Evolutionary conservation across 1,284 basidiomycete genomes (phyloP), one percentile per base, ranked within the genome.

Genomic region (Cystobasidium pallidum): DNA sequence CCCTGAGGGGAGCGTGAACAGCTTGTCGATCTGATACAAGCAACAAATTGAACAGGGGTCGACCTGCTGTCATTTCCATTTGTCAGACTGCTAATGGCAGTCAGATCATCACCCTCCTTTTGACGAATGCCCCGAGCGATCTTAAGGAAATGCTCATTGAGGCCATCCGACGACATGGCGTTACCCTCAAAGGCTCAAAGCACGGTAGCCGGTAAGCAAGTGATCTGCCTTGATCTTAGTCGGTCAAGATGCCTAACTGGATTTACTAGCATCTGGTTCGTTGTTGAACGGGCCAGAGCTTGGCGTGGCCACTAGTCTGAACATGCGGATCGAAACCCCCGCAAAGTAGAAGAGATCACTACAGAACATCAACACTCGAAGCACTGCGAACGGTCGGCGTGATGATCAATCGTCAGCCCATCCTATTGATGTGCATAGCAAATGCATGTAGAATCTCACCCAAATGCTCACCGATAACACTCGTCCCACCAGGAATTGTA

Each of bases 131-230:
- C 32, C 45, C 70, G 19, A 24, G 26, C n/a, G 70, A 72, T 11
- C 63, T 66, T 28, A 72, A 72, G 55, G 70, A 72, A 51, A 58
- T 66, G 34, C 70, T 72, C 34, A 66, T 72, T 36, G 70, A 67
- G 34, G 63, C 63, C 26, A 72, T 72, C 43, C 30, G 70, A 28
- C 36, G 70, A 43, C 70, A 72, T 30, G 70, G 70, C 8, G 70
- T 72, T 24, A 72, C 70, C 21, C 21, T 72, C 0, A 72, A 72
- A 43, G 65, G 70, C 0, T 64, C 59, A n/a, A 72, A 72, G 57
- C 70, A 72, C 24, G 70, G 70, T 32, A 70, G 67, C 34, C 52
- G 66, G 66, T 67, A 32, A 28, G 39, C 21, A 1, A 2, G 11
- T 10, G 11, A 6, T 28, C n/a, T 21, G 28, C 21, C 19, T 24